Evolutionary conservation across 495 filamentous ascomycete species (phyloP).

Genomic region (Acidiella bohemica): DNA sequence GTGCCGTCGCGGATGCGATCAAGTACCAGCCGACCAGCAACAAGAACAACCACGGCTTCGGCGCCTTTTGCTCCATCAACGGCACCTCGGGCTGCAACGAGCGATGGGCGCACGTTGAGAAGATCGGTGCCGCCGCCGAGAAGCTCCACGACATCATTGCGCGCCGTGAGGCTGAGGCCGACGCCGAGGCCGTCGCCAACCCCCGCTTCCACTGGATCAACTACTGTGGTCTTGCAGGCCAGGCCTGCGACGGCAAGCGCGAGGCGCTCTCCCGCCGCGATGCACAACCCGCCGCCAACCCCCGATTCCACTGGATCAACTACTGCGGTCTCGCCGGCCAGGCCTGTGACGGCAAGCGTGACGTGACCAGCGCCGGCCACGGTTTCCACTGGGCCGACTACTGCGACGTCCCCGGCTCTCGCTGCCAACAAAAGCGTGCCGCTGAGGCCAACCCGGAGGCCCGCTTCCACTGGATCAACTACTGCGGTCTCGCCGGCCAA

Average conservation of each 20-base stretch:
- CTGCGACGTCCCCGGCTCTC: slow-evolving; percentile 5
- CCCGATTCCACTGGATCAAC: slow-evolving; percentile 2
- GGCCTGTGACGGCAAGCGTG: slow-evolving; percentile 1
- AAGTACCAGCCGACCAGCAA: background rate
- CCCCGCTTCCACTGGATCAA: background rate
- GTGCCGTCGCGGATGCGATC: slow-evolving; percentile 3
- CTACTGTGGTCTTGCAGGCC: slow-evolving; percentile 1
- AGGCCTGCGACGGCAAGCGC: slow-evolving; percentile 4
- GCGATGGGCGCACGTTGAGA: background rate
- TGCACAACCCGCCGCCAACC: background rate
- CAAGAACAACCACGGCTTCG: background rate
- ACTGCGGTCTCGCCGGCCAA: slow-evolving; percentile 1
- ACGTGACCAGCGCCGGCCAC: too few relatives aligned
- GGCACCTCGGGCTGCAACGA: slow-evolving; percentile 9
- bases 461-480: background rate
- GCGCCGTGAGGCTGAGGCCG: slow-evolving; percentile 6
- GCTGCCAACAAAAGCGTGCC: slow-evolving; percentile 1
- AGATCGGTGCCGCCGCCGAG: slow-evolving; percentile 2
- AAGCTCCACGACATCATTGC: slow-evolving; percentile 4
- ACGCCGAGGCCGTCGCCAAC: slow-evolving; percentile 6
- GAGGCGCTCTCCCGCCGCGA: too few relatives aligned
- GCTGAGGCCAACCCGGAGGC: slow-evolving; percentile 1
- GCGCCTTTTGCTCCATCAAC: slow-evolving; percentile 4
- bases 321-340: slow-evolving; percentile 3
- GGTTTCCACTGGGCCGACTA: background rate